phyloP scores from a whole-genome alignment of 2,329 filamentous ascomycete species.

The Didymella lethalis region DNA sequence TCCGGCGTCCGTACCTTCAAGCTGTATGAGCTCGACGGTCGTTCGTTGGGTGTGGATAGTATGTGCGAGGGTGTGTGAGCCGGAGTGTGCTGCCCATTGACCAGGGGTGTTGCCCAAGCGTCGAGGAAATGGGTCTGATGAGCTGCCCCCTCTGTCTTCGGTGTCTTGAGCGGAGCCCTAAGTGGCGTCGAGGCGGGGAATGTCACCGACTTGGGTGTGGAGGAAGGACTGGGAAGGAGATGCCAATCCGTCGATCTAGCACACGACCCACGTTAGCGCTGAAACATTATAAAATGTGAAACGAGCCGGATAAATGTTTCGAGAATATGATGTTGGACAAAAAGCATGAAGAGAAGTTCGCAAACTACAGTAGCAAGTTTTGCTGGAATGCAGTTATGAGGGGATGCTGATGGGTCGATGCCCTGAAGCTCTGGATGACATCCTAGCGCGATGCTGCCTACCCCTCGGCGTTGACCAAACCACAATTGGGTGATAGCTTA shows the following conservation, averaged over 20 bases:
- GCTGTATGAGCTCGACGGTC: conserved; percentile 47
- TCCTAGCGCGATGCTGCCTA: conserved; percentile 50
- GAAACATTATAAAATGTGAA: conserved; percentile 36
- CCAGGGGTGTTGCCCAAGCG: conserved; percentile 57
- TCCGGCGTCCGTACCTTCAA: conserved; percentile 47
- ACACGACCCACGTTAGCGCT: conserved; percentile 46
- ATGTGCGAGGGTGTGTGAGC: conserved; percentile 53
- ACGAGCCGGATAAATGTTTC: conserved; percentile 15
- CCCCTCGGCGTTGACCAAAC: conserved; percentile 42
- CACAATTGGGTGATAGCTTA: conserved; percentile 29
- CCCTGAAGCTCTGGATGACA: conserved; percentile 30
- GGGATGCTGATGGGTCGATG: conserved; percentile 33
- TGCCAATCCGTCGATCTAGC: conserved; percentile 57
- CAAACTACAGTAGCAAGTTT: conserved; percentile 10
- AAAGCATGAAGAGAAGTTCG: conserved; percentile 9
- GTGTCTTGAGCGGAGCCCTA: conserved; percentile 56
- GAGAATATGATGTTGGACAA: conserved; percentile 5
- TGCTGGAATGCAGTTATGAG: conserved; percentile 33
- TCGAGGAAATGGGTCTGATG: conserved; percentile 58
- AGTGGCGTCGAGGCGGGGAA: conserved; percentile 50
- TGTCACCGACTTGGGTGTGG: conserved; percentile 56
- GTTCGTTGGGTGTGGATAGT: conserved; percentile 47
- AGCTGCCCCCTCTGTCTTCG: conserved; percentile 52
- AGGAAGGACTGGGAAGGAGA: conserved; percentile 60
- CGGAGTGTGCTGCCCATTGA: conserved; percentile 53